These are phyloP conservation scores for Candida lessepsii DNA, from an alignment of 805 yeast species.

Conservation along the genomic window DNA sequence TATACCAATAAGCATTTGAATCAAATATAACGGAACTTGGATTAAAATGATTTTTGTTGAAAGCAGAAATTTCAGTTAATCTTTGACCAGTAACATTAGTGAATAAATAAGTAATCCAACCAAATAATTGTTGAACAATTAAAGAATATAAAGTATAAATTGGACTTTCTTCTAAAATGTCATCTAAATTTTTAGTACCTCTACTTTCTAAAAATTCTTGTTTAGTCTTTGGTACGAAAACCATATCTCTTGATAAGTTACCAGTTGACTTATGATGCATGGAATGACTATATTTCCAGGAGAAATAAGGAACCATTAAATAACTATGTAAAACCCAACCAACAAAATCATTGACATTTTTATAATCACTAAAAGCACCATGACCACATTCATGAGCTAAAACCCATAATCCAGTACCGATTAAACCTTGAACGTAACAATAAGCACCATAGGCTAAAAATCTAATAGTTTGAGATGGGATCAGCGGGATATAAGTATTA, in stretches of 20 bases:
- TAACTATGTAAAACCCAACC: conserved; percentile 85
- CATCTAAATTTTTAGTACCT: conserved; percentile 44
- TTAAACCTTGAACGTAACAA: conserved; percentile 44
- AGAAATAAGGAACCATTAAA: conserved; percentile 79
- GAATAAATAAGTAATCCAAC: conserved; percentile 67
- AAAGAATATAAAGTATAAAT: conserved; percentile 55
- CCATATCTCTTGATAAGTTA: conserved; percentile 79
- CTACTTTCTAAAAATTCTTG: conserved; percentile 48
- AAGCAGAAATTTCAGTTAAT: conserved; percentile 45
- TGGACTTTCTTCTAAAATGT: conserved; percentile 74
- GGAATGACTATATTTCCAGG: conserved; percentile 82
- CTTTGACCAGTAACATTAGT: conserved; percentile 70
- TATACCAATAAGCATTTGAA: conserved; percentile 66
- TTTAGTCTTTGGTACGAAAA: conserved; percentile 71
- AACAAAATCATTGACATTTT: conserved; percentile 68
- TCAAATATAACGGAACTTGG: conserved; percentile 77
- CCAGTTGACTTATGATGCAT: conserved; percentile 93
- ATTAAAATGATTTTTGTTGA: conserved; percentile 63
- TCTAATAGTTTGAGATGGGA: conserved; percentile 46
- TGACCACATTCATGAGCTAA: conserved; percentile 93
- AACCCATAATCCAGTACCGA: conserved; percentile 80
- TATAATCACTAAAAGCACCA: conserved; percentile 75
- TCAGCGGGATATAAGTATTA: conserved; percentile 50
- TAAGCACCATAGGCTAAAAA: conserved; percentile 34
- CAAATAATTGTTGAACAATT: conserved; percentile 70